Evolutionary conservation across 1,139 yeast species (phyloP).

Genomic region (Pichia sp.): DNA sequence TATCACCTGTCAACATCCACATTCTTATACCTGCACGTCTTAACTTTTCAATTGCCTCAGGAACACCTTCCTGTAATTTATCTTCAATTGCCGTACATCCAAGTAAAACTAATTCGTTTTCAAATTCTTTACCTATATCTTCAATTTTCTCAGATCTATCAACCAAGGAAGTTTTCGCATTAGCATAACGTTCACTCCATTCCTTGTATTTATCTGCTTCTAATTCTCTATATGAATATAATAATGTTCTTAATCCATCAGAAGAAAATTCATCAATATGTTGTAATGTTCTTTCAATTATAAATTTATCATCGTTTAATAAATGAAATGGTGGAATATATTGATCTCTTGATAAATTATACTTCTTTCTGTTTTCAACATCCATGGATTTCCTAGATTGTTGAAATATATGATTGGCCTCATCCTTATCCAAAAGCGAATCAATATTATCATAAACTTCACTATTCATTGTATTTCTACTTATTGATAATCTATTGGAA

Average conservation of each 20-base stretch:
- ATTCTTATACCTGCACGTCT: constrained; percentile 88
- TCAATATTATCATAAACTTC: constrained; percentile 13
- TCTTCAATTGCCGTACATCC: constrained; percentile 99
- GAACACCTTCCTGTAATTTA: constrained; percentile 91
- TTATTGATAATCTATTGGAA: constrained; percentile 3
- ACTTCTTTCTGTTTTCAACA: constrained; percentile 52
- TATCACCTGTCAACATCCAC: constrained; percentile 99
- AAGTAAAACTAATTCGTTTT: constrained; percentile 54
- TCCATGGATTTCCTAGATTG: constrained; percentile 61
- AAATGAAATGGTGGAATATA: constrained; percentile 57
- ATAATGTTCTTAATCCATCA: constrained; percentile 85
- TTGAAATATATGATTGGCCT: constrained; percentile 52
- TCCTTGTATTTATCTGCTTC: constrained; percentile 48
- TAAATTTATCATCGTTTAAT: constrained; percentile 66
- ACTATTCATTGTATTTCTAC: constrained; percentile 3
- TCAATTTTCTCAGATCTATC: constrained; percentile 67
- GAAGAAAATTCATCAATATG: constrained; percentile 92
- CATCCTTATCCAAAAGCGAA: constrained; percentile 43
- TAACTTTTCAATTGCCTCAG: constrained; percentile 86
- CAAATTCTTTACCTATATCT: constrained; percentile 65
- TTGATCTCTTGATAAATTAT: constrained; percentile 32
- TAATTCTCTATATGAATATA: constrained; percentile 77
- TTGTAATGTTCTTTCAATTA: constrained; percentile 77
- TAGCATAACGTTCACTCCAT: constrained; percentile 65
- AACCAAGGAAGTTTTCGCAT: constrained; percentile 70